phyloP scores from a whole-genome alignment of 306 rosid species.

The Cucurbita maxima region DNA sequence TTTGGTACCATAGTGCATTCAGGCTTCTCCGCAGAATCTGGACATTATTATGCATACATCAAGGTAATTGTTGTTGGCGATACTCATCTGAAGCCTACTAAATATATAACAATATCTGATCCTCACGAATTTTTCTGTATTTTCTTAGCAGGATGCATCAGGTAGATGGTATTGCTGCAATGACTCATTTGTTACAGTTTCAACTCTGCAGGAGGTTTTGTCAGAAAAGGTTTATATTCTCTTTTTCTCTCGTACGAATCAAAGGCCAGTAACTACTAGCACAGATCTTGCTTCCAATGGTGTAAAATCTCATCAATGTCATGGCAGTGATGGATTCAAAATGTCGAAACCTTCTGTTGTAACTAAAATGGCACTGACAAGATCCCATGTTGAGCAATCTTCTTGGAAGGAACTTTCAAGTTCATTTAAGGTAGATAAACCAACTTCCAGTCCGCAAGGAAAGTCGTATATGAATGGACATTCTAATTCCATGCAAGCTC shows the following conservation, averaged over 20 bases:
- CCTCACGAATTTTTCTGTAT: conserved; percentile 8
- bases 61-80: conserved; percentile 36
- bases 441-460: conserved; percentile 28
- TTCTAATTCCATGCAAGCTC: conserved; percentile 34
- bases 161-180: conserved; percentile 92
- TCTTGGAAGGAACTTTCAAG: conserved; percentile 30
- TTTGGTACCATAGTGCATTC: conserved; percentile 97
- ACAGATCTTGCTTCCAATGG: conserved; percentile 41
- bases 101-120: background rate
- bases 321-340: conserved; percentile 51
- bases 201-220: conserved; percentile 72
- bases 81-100: background rate
- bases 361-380: conserved; percentile 26
- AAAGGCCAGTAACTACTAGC: conserved; percentile 37
- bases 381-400: conserved; percentile 35
- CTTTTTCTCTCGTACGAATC: conserved; percentile 83
- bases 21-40: conserved; percentile 90
- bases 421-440: conserved; percentile 38
- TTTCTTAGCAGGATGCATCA: conserved; percentile 59
- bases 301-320: conserved; percentile 35
- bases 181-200: conserved; percentile 67
- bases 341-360: conserved; percentile 29
- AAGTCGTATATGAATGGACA: conserved; percentile 42
- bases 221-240: conserved; percentile 91
- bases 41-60: conserved; percentile 91